Evolutionary conservation across 169 alveolate species (phyloP).

Genomic region (Babesia bovis): DNA sequence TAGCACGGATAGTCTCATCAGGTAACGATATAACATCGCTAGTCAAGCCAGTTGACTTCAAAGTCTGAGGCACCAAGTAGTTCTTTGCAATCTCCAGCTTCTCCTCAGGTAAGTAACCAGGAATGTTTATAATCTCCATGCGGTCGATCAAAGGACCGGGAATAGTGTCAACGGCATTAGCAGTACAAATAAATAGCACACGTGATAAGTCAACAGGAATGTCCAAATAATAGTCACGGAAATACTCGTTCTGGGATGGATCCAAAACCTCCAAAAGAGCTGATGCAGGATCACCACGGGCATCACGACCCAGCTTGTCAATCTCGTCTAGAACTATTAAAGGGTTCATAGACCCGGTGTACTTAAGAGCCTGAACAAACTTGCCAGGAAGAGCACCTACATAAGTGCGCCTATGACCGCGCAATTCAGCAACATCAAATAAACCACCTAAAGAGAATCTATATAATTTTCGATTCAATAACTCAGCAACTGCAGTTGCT

Average conservation of each 20-base stretch:
- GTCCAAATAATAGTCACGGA: slow-evolving; percentile 75
- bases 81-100: slow-evolving; percentile 84
- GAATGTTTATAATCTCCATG: slow-evolving; percentile 90
- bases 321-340: slow-evolving; percentile 89
- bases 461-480: slow-evolving; percentile 85
- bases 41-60: slow-evolving; percentile 76
- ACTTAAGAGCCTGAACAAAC: slow-evolving; percentile 80
- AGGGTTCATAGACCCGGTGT: slow-evolving; percentile 85
- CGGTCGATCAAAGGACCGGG: slow-evolving; percentile 91
- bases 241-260: slow-evolving; percentile 84
- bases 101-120: slow-evolving; percentile 88
- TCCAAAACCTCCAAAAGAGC: slow-evolving; percentile 91
- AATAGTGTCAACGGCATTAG: slow-evolving; percentile 88
- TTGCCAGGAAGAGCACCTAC: slow-evolving; percentile 95
- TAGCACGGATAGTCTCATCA: slow-evolving; percentile 65
- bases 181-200: slow-evolving; percentile 91
- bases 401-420: slow-evolving; percentile 94
- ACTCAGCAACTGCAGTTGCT: slow-evolving; percentile 88
- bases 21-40: slow-evolving; percentile 45
- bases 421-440: slow-evolving; percentile 90
- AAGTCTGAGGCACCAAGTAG: slow-evolving; percentile 83
- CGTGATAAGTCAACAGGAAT: slow-evolving; percentile 86
- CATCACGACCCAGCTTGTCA: slow-evolving; percentile 87
- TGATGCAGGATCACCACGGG: slow-evolving; percentile 90
- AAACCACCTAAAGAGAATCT: slow-evolving; percentile 89